A percentile compares a stretch with the other conserved stretches of the same genome.
These are phyloP conservation scores for Kwoniella botswanensis DNA, from an alignment of 768 basidiomycete genomes.

Conservation along the genomic window DNA sequence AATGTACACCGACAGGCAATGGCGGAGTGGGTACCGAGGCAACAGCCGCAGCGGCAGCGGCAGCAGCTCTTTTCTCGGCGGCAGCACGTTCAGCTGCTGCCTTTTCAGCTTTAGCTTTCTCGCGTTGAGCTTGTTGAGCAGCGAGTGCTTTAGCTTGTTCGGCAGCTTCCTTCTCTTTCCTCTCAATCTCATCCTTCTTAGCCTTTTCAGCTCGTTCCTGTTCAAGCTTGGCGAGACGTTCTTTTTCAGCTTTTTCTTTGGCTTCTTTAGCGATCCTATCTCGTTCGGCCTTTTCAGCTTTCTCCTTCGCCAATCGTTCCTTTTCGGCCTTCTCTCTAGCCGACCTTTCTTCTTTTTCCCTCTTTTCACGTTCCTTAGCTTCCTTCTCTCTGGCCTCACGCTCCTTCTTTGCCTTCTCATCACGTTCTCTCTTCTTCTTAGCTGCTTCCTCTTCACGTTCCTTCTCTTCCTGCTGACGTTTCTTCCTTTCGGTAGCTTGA, in stretches of 20 bases:
- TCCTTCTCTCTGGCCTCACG: slow-evolving; percentile 59
- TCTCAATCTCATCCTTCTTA: slow-evolving; percentile 51
- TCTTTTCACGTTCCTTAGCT: slow-evolving; percentile 67
- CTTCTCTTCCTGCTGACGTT: slow-evolving; percentile 60
- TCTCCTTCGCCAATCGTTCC: slow-evolving; percentile 59
- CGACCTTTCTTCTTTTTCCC: slow-evolving; percentile 67
- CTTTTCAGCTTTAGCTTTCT: slow-evolving; percentile 40
- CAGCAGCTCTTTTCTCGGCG: slow-evolving; percentile 29
- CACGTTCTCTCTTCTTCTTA: slow-evolving; percentile 57
- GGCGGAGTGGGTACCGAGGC: slow-evolving; percentile 24
- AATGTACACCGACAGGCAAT: slow-evolving; percentile 15
- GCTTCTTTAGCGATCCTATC: slow-evolving; percentile 73
- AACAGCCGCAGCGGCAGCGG: slow-evolving; percentile 27
- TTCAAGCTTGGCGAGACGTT: slow-evolving; percentile 71
- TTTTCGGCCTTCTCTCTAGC: slow-evolving; percentile 63
- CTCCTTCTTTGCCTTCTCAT: slow-evolving; percentile 59
- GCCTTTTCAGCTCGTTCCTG: slow-evolving; percentile 65
- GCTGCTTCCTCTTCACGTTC: slow-evolving; percentile 74
- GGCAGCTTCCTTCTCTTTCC: slow-evolving; percentile 54
- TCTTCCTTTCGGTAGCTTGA: slow-evolving; percentile 80
- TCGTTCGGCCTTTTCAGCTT: slow-evolving; percentile 56
- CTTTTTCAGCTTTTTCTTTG: slow-evolving; percentile 67
- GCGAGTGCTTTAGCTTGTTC: slow-evolving; percentile 41
- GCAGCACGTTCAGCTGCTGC: slow-evolving; percentile 30
- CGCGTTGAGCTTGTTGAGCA: slow-evolving; percentile 41